Evolutionary conservation across 2,329 filamentous ascomycete species (phyloP).

Genomic region (Colletotrichum eleusines): DNA sequence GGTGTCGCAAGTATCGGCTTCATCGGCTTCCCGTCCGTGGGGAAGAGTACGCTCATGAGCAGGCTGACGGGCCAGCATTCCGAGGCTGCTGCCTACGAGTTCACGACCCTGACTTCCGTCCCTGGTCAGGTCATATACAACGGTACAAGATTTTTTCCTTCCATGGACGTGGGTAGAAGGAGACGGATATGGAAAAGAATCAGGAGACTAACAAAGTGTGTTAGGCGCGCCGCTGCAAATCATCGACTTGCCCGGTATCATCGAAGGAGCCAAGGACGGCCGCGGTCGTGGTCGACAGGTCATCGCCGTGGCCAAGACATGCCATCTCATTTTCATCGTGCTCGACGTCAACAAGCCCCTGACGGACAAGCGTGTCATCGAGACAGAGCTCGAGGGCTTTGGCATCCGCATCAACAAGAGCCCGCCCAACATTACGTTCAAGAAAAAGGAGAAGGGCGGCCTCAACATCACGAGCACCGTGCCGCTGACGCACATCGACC

Average conservation of each 20-base stretch:
- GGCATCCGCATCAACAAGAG: conserved; percentile 98
- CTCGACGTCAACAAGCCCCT: conserved; percentile 98
- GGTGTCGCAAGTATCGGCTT: conserved; percentile 98
- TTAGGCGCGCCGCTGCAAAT: conserved; percentile 93
- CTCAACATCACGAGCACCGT: conserved; percentile 96
- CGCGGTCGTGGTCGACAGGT: conserved; percentile 98
- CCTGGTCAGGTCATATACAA: conserved; percentile 97
- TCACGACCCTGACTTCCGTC: conserved; percentile 97
- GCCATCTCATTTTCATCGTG: conserved; percentile 98
- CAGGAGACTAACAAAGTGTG: neutral
- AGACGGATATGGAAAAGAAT: neutral
- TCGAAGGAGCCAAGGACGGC: conserved; percentile 97
- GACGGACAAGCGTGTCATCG: conserved; percentile 96
- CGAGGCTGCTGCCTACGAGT: conserved; percentile 97
- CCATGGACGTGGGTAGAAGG: neutral
- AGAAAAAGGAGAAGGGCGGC: conserved; percentile 99
- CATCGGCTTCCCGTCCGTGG: conserved; percentile 97
- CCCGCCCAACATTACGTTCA: conserved; percentile 98
- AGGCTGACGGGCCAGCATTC: conserved; percentile 95
- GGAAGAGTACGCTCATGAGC: conserved; percentile 98
- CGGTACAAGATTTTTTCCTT: conserved; percentile 57
- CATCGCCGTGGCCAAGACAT: conserved; percentile 98
- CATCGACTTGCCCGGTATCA: conserved; percentile 98
- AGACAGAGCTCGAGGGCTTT: conserved; percentile 94
- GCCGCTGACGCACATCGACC: conserved; percentile 89